These are phyloP conservation scores for Myxozyma nipponensis DNA, from an alignment of 805 yeast species.

Conservation along the genomic window DNA sequence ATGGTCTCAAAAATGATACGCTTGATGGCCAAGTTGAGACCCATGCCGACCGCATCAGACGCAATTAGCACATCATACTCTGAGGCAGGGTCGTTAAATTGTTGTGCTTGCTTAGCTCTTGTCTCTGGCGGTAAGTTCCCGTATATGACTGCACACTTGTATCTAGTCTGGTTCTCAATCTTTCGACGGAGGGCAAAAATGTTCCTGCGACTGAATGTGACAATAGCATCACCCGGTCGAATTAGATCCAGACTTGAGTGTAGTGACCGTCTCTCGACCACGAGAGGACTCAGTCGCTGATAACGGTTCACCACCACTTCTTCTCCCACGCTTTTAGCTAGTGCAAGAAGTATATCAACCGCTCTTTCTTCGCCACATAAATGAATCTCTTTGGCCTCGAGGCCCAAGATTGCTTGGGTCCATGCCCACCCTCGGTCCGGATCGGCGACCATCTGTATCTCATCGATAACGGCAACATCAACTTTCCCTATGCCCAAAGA, in stretches of 20 bases:
- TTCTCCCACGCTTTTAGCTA: slow-evolving; percentile 74
- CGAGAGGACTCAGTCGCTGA: slow-evolving; percentile 68
- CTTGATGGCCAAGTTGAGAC: slow-evolving; percentile 75
- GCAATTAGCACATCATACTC: slow-evolving; percentile 82
- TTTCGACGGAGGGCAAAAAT: slow-evolving; percentile 65
- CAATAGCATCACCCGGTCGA: slow-evolving; percentile 79
- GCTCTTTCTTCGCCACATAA: slow-evolving; percentile 90
- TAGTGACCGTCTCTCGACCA: slow-evolving; percentile 45
- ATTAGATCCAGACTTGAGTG: slow-evolving; percentile 42
- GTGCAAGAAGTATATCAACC: slow-evolving; percentile 57
- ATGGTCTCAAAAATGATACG: slow-evolving; percentile 71
- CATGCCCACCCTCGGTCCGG: slow-evolving; percentile 83
- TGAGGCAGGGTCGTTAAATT: slow-evolving; percentile 66
- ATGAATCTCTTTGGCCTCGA: slow-evolving; percentile 78
- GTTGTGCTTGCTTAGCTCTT: slow-evolving; percentile 73
- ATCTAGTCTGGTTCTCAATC: slow-evolving; percentile 60
- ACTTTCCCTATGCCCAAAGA: slow-evolving; percentile 59
- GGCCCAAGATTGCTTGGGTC: slow-evolving; percentile 88
- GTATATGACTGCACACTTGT: slow-evolving; percentile 82
- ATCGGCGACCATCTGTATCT: slow-evolving; percentile 92
- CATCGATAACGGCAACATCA: slow-evolving; percentile 91
- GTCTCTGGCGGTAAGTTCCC: slow-evolving; percentile 97
- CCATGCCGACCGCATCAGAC: slow-evolving; percentile 98
- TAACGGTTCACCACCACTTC: slow-evolving; percentile 66
- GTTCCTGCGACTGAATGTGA: slow-evolving; percentile 73